Evolutionary conservation across 169 alveolate genomes (phyloP).

Genomic region (Cryptosporidium baileyi): DNA sequence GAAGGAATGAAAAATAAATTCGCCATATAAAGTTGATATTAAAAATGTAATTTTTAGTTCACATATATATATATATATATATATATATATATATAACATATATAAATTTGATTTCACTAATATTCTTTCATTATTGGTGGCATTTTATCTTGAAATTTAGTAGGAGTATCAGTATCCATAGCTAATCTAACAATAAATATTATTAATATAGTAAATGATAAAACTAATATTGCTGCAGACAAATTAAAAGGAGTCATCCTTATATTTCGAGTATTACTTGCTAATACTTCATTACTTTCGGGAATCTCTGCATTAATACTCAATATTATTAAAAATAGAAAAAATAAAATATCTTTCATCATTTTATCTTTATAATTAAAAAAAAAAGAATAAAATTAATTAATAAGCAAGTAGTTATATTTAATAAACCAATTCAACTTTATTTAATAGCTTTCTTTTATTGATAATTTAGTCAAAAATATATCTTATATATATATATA

Average conservation of each 20-base stretch:
- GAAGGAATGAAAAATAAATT: too few relatives aligned
- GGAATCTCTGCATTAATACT: slow-evolving; percentile 2
- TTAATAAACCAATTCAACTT: too few relatives aligned
- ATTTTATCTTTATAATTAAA: too few relatives aligned
- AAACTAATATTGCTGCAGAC: slow-evolving; percentile 25
- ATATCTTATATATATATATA: too few relatives aligned
- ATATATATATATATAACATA: too few relatives aligned
- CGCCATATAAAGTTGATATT: too few relatives aligned
- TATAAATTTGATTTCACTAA: not conserved
- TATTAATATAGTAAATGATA: slow-evolving; percentile 12
- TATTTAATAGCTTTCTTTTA: too few relatives aligned
- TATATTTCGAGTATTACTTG: not conserved
- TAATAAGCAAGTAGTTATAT: too few relatives aligned
- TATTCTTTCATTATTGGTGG: slow-evolving; percentile 70
- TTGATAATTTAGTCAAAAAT: too few relatives aligned
- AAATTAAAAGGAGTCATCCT: slow-evolving; percentile 54
- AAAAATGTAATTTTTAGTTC: too few relatives aligned
- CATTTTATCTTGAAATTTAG: slow-evolving; percentile 60
- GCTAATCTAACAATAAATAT: slow-evolving; percentile 42
- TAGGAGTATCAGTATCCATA: slow-evolving; percentile 58
- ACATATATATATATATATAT: too few relatives aligned
- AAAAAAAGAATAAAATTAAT: too few relatives aligned
- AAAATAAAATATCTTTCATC: not conserved
- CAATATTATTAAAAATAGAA: not conserved
- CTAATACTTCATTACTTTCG: not conserved